These are phyloP conservation scores for Russula compacta DNA, from an alignment of 768 basidiomycete species.

Conservation along the genomic window DNA sequence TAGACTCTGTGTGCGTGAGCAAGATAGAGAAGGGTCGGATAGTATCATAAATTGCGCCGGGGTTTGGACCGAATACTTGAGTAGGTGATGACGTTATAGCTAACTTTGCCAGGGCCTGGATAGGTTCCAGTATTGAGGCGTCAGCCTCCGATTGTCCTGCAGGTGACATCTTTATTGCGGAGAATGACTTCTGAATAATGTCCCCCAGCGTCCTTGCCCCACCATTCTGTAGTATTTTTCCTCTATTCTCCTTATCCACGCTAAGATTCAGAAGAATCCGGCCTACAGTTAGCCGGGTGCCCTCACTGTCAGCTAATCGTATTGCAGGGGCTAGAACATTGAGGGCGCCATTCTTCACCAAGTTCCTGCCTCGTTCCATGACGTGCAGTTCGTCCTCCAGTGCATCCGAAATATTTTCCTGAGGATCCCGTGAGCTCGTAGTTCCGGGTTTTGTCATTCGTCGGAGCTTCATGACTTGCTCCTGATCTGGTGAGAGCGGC, in stretches of 20 bases:
- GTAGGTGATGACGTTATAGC: conserved; percentile 86
- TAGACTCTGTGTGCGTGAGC: conserved; percentile 58
- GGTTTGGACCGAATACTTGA: conserved; percentile 83
- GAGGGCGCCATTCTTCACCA: conserved; percentile 56
- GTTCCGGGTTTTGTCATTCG: conserved; percentile 49
- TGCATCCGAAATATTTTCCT: conserved; percentile 9
- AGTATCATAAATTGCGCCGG: conserved; percentile 69
- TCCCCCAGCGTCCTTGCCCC: conserved; percentile 58
- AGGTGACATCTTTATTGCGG: conserved; percentile 26
- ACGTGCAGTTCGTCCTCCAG: conserved; percentile 65
- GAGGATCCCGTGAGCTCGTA: conserved; percentile 11
- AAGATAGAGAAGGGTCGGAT: conserved; percentile 72
- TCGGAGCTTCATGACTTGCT: conserved; percentile 71
- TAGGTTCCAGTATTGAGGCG: conserved; percentile 44
- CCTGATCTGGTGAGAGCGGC: conserved; percentile 68
- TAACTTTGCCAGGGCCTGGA: conserved; percentile 89
- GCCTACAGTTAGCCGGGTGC: conserved; percentile 49
- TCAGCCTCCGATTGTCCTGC: conserved; percentile 29
- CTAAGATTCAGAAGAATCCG: conserved; percentile 61
- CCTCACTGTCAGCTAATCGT: conserved; percentile 50
- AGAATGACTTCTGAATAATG: conserved; percentile 44
- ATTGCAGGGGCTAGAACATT: conserved; percentile 51
- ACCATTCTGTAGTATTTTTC: conserved; percentile 67
- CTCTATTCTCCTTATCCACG: conserved; percentile 70
- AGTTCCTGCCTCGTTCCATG: conserved; percentile 44